Conservation (phyloP, 2,329 filamentous ascomycete genomes). For the Fusarium armeniacum region DNA sequence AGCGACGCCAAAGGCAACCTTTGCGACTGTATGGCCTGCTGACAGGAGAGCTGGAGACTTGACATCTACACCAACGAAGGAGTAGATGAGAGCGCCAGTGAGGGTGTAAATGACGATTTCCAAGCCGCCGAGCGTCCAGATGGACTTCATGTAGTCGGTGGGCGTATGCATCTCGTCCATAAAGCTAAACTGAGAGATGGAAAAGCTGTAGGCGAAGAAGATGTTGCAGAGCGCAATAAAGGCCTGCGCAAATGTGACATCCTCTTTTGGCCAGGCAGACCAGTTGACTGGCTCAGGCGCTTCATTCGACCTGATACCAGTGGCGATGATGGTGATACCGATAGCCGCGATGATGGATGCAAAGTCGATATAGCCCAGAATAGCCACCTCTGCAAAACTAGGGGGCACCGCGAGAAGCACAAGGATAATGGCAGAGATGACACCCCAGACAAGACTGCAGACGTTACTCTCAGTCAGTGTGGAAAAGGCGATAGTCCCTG, state of each 20-base stretch:
- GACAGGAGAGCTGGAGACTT: conserved; percentile 74
- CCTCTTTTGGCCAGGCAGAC: conserved; percentile 56
- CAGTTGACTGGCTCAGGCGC: conserved; percentile 46
- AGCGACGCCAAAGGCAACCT: conserved; percentile 60
- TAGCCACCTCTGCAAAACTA: conserved; percentile 54
- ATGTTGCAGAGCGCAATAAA: conserved; percentile 75
- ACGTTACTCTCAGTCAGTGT: conserved; percentile 67
- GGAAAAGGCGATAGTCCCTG: conserved; percentile 75
- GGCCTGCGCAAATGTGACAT: conserved; percentile 62
- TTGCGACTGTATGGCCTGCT: conserved; percentile 65
- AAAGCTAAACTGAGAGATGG: conserved; percentile 60
- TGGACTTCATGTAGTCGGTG: conserved; percentile 60
- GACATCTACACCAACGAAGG: conserved; percentile 72
- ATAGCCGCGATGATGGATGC: conserved; percentile 64
- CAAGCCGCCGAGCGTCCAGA: conserved; percentile 70
- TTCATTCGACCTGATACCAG: conserved; percentile 60
- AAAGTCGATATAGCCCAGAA: conserved; percentile 49
- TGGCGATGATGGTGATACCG: conserved; percentile 72
- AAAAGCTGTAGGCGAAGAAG: conserved; percentile 73
- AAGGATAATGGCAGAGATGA: conserved; percentile 57
- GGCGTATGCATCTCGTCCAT: conserved; percentile 63
- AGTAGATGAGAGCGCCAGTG: conserved; percentile 74
- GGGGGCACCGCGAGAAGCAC: conserved; percentile 59
- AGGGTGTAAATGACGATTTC: conserved; percentile 74
- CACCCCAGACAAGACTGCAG: conserved; percentile 57